Conservation (phyloP, 495 filamentous ascomycete species). For the Penicillium riverlandense region DNA sequence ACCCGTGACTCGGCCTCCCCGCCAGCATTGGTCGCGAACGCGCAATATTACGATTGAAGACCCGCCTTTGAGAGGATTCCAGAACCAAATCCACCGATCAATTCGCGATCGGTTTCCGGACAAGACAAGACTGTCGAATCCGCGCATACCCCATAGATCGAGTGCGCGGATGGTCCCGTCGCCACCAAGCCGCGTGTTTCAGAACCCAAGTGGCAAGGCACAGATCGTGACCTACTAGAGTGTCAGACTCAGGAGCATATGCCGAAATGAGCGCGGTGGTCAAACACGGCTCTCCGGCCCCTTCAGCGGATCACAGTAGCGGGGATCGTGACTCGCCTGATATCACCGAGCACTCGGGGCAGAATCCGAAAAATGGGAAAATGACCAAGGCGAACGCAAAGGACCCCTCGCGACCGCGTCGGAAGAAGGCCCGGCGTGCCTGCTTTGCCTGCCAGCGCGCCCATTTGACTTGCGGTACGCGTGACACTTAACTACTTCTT, state of each 20-base stretch:
- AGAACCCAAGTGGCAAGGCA: constrained; percentile 7
- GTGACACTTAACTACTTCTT: constrained; percentile 8
- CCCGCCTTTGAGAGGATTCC: background rate
- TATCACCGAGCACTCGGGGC: constrained; percentile 38
- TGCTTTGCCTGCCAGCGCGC: constrained; percentile 96
- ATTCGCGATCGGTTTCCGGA: constrained; percentile 2
- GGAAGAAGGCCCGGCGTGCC: constrained; percentile 93
- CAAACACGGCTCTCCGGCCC: constrained; percentile 34
- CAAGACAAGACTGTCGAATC: background rate
- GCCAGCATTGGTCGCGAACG: constrained; percentile 17
- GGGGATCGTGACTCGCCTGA: constrained; percentile 44
- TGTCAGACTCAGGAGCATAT: constrained; percentile 14
- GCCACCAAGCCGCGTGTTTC: constrained; percentile 8
- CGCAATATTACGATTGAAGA: constrained; percentile 14
- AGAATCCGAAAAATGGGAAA: constrained; percentile 43
- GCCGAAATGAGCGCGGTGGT: constrained; percentile 47
- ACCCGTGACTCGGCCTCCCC: constrained; percentile 16
- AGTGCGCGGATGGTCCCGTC: constrained; percentile 15
- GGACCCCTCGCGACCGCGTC: constrained; percentile 76
- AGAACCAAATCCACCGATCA: background rate
- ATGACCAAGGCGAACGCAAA: constrained; percentile 66
- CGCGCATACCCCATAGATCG: constrained; percentile 12
- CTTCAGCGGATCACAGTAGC: constrained; percentile 40
- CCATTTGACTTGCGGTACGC: constrained; percentile 95
- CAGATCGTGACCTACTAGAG: background rate